Evolutionary conservation across 2,329 filamentous ascomycete genomes (phyloP).

Genomic region (Fusarium phyllophilum): DNA sequence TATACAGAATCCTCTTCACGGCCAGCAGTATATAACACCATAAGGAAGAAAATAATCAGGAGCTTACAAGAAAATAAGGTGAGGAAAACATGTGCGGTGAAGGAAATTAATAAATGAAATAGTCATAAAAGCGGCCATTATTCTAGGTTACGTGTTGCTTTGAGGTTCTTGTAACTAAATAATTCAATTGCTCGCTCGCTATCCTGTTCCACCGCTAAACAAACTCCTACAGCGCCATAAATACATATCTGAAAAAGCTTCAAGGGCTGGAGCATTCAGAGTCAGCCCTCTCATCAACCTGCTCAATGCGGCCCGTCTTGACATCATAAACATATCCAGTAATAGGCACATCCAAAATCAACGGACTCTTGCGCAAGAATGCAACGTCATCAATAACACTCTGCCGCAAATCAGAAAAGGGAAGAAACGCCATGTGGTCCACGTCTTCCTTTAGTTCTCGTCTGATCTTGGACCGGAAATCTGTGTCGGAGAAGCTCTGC

Average conservation of each 20-base stretch:
- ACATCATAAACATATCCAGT: constrained; percentile 84
- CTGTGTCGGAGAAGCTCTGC: constrained; percentile 72
- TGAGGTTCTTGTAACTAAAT: too few relatives aligned
- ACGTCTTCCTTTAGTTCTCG: constrained; percentile 67
- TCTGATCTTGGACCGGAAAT: constrained; percentile 65
- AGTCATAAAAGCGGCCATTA: too few relatives aligned
- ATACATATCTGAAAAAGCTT: accelerated
- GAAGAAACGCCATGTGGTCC: constrained; percentile 68
- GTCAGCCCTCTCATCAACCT: constrained; percentile 35
- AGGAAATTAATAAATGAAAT: too few relatives aligned
- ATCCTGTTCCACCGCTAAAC: background rate
- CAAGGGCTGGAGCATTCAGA: constrained; percentile 32
- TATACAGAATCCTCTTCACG: too few relatives aligned
- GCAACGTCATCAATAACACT: constrained; percentile 74
- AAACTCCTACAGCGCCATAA: background rate
- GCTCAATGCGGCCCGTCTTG: constrained; percentile 69
- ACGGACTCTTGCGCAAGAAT: constrained; percentile 67
- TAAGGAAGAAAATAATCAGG: too few relatives aligned
- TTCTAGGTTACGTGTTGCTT: too few relatives aligned
- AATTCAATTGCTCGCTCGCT: background rate
- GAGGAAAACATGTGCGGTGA: too few relatives aligned
- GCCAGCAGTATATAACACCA: too few relatives aligned
- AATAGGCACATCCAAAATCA: constrained; percentile 70
- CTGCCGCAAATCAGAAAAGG: constrained; percentile 71
- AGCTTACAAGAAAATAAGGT: too few relatives aligned